Percentiles rank a stretch among this genome's conserved stretches.
phyloP scores from a whole-genome alignment of 345 rosid genomes.

The Erodium maritimum region DNA sequence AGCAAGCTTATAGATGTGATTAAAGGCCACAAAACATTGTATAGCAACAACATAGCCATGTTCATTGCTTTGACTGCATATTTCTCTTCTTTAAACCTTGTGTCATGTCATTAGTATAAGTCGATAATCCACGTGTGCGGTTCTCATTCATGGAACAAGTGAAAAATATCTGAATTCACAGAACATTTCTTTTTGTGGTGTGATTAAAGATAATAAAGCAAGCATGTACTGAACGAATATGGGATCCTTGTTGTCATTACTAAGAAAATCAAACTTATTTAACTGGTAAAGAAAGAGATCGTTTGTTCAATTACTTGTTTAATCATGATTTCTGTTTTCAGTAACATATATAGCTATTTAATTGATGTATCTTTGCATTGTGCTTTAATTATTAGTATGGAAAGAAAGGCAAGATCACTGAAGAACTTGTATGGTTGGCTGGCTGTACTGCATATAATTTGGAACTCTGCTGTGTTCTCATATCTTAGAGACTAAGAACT shows the following conservation, averaged over 20 bases:
- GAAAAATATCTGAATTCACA: slow-evolving; percentile 1
- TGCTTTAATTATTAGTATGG: too few species aligned
- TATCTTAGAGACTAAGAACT: neutral
- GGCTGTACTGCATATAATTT: neutral
- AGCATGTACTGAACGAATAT: neutral
- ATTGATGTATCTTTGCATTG: too few species aligned
- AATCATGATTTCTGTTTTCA: neutral
- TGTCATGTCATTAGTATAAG: too few species aligned
- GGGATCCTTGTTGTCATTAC: slow-evolving; percentile 30
- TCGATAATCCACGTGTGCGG: slow-evolving; percentile 27
- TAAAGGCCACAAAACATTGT: neutral
- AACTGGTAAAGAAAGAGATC: neutral
- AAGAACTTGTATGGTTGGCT: neutral
- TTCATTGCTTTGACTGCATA: neutral
- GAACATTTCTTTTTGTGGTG: neutral
- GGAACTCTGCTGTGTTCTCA: too few species aligned
- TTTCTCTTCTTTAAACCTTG: too few species aligned
- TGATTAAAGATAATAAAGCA: neutral
- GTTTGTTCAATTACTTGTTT: too few species aligned
- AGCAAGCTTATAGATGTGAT: neutral
- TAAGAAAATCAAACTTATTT: neutral
- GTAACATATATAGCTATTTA: too few species aligned
- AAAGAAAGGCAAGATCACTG: neutral
- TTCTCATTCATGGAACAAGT: slow-evolving; percentile 4
- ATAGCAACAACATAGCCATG: too few species aligned